These are phyloP conservation scores for Hibiscus trionum DNA, from an alignment of 345 rosid species.

Conservation along the genomic window DNA sequence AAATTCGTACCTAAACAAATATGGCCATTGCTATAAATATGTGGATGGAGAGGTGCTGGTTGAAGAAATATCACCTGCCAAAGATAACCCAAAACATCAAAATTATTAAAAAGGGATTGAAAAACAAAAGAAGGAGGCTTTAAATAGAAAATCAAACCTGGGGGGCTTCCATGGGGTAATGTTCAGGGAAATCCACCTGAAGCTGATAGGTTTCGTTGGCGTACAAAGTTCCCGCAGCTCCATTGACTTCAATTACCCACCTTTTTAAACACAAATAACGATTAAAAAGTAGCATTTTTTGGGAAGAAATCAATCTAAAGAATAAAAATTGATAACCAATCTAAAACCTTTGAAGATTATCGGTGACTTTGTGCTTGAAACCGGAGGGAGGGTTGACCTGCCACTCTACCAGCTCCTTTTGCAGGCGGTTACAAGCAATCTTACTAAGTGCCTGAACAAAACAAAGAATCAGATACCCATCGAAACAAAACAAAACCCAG, in stretches of 20 bases:
- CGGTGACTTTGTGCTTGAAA: constrained; percentile 82
- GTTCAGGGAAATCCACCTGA: constrained; percentile 98
- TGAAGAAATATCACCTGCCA: constrained; percentile 75
- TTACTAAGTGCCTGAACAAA: constrained; percentile 43
- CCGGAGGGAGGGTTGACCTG: constrained; percentile 89
- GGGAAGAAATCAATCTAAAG: neutral
- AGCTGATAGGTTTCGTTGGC: constrained; percentile 83
- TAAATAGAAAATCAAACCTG: constrained; percentile 39
- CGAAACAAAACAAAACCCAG: neutral
- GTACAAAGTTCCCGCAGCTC: constrained; percentile 85
- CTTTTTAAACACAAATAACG: constrained; percentile 19
- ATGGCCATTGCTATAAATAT: constrained; percentile 96
- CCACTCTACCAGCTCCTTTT: constrained; percentile 96
- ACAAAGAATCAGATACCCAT: neutral
- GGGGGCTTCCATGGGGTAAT: constrained; percentile 98
- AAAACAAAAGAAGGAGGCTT: neutral
- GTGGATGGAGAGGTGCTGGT: constrained; percentile 94
- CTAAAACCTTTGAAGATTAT: constrained; percentile 78
- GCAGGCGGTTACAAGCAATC: constrained; percentile 91
- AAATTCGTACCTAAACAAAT: constrained; percentile 73
- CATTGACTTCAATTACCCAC: constrained; percentile 87
- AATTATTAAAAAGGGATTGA: neutral
- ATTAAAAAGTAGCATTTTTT: neutral
- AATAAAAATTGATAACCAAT: neutral
- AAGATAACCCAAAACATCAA: neutral